Base-by-base conservation (phyloP, 2,329 filamentous ascomycete species). In the Pseudocercospora musae region DNA sequence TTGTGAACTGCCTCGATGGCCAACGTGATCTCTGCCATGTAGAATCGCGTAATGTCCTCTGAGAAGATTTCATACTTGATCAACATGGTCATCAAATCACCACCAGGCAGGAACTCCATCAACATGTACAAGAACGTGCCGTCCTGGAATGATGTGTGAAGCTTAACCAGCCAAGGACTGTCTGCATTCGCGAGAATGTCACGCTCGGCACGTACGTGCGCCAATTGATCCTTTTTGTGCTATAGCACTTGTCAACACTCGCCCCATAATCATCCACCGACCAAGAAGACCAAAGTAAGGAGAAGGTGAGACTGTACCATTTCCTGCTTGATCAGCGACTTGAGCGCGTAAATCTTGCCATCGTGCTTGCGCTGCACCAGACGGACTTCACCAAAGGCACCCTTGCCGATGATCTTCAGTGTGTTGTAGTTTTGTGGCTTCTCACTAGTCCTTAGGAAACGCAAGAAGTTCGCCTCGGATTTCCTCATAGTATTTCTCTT, bases 51-150 rank as follows among this genome's bases (percentile, higher is more conserved):
- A 69, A 99, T 98, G 70, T 99, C 95, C 77, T 98, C 94, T 0
- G 92, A 96, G 78, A 99, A 99, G 76, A 99, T 97, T 77, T 99
- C 95, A 74, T 99, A 99, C 84, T 98, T 99, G 82, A 99, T 99
- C 70, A 99, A 84, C 95, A 99, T 99, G 3, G 95, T 99, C 95
- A 99, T 99, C 76, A 99, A 79, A 80, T 99, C 95, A 77, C 95
- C 95, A 77, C 95, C 95, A 7, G 95, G 95, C 77, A 99, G 85
- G 79, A 98, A 99, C 79, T 99, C 95, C 95, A 99, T 99, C 65
- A 99, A 84, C 89, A 99, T 95, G 82, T 99, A 99, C 37, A 99
- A 82, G 80, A 97, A 99, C 69, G 95, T 94, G 50, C 86, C 85
- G 76, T 99, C 95, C 79, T 99, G 95, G 83, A 99, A 99, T 0